Conservation (phyloP, 495 filamentous ascomycete species). For the Polyplosphaeria fusca region DNA sequence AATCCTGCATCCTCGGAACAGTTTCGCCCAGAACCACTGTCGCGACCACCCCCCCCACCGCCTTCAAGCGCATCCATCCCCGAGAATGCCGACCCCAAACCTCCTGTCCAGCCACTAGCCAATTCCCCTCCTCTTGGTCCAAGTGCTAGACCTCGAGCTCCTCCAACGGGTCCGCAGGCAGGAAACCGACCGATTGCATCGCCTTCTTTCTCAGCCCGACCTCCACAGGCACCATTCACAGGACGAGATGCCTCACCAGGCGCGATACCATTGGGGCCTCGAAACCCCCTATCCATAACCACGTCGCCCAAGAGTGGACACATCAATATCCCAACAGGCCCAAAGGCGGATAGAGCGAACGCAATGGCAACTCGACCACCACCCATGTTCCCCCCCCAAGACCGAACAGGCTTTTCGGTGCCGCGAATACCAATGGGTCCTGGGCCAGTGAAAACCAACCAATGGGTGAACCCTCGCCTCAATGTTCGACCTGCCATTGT, state of each 20-base stretch:
- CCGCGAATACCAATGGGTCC: constrained; percentile 18
- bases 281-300: constrained; percentile 29
- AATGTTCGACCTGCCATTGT: constrained; percentile 9
- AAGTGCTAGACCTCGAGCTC: constrained; percentile 17
- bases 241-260: constrained; percentile 26
- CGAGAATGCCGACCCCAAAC: constrained; percentile 16
- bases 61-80: background rate
- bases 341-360: constrained; percentile 39
- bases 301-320: constrained; percentile 38
- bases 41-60: constrained; percentile 3
- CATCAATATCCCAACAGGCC: constrained; percentile 41
- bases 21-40: constrained; percentile 10
- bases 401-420: constrained; percentile 34
- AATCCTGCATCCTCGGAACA: constrained; percentile 4
- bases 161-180: constrained; percentile 28
- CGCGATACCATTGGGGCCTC: constrained; percentile 32
- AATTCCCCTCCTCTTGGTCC: constrained; percentile 21
- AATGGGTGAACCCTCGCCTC: constrained; percentile 40
- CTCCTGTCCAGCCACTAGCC: constrained; percentile 6
- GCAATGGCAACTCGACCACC: constrained; percentile 24
- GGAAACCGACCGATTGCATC: constrained; percentile 30
- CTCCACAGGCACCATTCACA: constrained; percentile 11
- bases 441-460: constrained; percentile 23
- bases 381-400: constrained; percentile 19
- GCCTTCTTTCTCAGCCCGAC: constrained; percentile 32